A percentile compares a stretch with the other conserved stretches of the same genome.
Evolutionary conservation across 202 grass and related monocot species (phyloP).

Genomic region (Digitaria exilis): DNA sequence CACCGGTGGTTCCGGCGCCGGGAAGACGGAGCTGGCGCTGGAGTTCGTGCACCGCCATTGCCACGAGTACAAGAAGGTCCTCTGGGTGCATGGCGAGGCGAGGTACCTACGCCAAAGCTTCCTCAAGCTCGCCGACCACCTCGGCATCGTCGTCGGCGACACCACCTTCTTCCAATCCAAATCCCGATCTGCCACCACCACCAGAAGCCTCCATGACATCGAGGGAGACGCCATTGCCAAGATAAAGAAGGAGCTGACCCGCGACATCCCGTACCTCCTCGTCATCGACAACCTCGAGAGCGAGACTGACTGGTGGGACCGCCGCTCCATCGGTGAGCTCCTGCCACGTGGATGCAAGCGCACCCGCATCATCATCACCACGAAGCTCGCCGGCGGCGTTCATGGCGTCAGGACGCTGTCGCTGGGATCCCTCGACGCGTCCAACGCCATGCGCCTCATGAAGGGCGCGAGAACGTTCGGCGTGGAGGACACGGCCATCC

Average conservation of each 20-base stretch:
- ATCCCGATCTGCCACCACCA: too few relatives aligned
- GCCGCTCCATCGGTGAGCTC: slow-evolving; percentile 44
- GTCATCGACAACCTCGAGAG: slow-evolving; percentile 72
- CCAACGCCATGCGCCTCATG: slow-evolving; percentile 48
- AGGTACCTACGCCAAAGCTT: slow-evolving; percentile 60
- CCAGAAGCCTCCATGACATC: slow-evolving; percentile 38
- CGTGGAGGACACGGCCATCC: slow-evolving; percentile 21
- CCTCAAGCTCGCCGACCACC: slow-evolving; percentile 50
- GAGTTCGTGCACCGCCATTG: slow-evolving; percentile 60
- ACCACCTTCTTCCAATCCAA: neutral
- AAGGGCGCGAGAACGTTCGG: slow-evolving; percentile 25
- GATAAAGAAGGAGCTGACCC: slow-evolving; percentile 61
- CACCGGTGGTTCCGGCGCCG: slow-evolving; percentile 48
- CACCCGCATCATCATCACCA: slow-evolving; percentile 57
- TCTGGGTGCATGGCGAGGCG: slow-evolving; percentile 60
- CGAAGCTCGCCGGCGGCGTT: slow-evolving; percentile 40
- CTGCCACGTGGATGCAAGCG: slow-evolving; percentile 35
- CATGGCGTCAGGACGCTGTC: slow-evolving; percentile 28
- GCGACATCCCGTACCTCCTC: slow-evolving; percentile 63
- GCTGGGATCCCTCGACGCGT: slow-evolving; percentile 32
- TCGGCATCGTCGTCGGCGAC: slow-evolving; percentile 51
- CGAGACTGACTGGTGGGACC: slow-evolving; percentile 74
- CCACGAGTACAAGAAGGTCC: slow-evolving; percentile 59
- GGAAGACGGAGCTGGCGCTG: slow-evolving; percentile 68
- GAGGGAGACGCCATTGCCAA: slow-evolving; percentile 56